These are phyloP conservation scores for Acacia concinna DNA, from an alignment of 331 rosid genomes.

Conservation along the genomic window DNA sequence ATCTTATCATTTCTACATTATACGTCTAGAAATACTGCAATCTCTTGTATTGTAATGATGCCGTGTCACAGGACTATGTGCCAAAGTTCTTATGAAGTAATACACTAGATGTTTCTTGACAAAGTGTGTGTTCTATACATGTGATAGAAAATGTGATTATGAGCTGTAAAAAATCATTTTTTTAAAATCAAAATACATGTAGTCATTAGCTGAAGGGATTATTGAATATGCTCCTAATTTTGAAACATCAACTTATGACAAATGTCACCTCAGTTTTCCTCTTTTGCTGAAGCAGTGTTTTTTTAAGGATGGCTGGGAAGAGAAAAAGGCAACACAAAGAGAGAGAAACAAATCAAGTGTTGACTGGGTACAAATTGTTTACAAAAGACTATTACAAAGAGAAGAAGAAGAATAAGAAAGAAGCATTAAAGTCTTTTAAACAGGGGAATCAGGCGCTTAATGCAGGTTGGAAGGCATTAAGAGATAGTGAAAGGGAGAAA, in stretches of 20 bases:
- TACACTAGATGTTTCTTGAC: not conserved
- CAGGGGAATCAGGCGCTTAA: no score
- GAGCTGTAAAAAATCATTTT: not conserved
- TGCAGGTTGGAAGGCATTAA: no score
- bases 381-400: no score
- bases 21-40: not conserved
- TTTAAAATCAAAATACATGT: not conserved
- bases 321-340: no score
- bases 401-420: no score
- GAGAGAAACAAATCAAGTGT: no score
- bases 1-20: not conserved
- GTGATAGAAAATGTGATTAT: not conserved
- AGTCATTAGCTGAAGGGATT: not conserved
- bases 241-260: not conserved
- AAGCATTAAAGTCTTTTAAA: no score
- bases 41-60: not conserved
- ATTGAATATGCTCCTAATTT: not conserved
- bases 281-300: no score
- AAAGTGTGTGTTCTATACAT: not conserved
- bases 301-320: no score
- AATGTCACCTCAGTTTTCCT: no score
- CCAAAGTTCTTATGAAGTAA: not conserved
- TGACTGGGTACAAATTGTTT: no score
- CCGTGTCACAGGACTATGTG: not conserved
- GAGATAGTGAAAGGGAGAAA: no score